A percentile compares a stretch with the other conserved stretches of the same genome.
phyloP scores from a whole-genome alignment of 73 alveolate species.

The Paramecium sexaurelia region DNA sequence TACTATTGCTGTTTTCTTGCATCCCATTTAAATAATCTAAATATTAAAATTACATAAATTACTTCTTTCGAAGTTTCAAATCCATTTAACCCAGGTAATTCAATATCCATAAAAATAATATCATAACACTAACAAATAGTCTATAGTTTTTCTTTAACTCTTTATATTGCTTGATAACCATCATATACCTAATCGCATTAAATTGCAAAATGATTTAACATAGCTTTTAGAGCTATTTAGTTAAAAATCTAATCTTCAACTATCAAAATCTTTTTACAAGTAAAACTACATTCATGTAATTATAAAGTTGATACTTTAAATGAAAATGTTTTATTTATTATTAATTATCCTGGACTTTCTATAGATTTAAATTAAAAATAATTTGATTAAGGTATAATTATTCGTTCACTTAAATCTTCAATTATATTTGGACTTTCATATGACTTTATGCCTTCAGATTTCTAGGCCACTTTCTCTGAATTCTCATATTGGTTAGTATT shows the following conservation, averaged over 20 bases:
- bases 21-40: neutral
- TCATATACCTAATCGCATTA: slow-evolving; percentile 6
- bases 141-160: neutral
- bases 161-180: slow-evolving; percentile 1
- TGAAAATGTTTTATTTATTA: neutral
- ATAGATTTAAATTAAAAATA: neutral
- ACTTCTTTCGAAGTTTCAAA: neutral
- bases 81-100: slow-evolving; percentile 1
- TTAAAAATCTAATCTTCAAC: slow-evolving; percentile 18
- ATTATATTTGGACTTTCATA: neutral
- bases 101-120: neutral
- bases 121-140: neutral
- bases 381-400: neutral
- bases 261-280: neutral
- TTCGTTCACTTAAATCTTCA: neutral
- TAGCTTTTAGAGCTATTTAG: neutral
- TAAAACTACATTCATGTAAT: neutral
- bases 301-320: neutral
- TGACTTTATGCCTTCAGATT: neutral
- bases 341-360: neutral
- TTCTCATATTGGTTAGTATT: neutral
- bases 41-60: neutral
- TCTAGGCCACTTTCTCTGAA: neutral
- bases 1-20: neutral
- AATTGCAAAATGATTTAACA: neutral